Evolutionary conservation across 306 rosid genomes (phyloP).

Genomic region (Canavalia ensiformis): DNA sequence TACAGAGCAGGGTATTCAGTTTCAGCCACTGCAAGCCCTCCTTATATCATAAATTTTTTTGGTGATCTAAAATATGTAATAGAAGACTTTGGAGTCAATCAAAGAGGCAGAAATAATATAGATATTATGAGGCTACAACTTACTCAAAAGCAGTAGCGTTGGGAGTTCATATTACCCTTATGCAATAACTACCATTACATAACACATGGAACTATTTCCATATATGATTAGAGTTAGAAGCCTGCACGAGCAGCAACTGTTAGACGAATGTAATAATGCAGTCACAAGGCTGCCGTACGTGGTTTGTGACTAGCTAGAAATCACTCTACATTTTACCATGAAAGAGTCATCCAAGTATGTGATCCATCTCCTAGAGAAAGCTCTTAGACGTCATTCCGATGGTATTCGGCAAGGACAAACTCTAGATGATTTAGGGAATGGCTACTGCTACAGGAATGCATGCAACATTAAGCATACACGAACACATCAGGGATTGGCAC

Average conservation of each 20-base stretch:
- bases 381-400: slow-evolving; percentile 93
- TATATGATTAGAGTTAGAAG: too few species aligned
- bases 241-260: too few species aligned
- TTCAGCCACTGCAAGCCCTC: slow-evolving; percentile 91
- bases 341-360: slow-evolving; percentile 76
- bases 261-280: too few species aligned
- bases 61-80: slow-evolving; percentile 89
- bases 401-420: slow-evolving; percentile 97
- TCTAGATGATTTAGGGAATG: slow-evolving; percentile 85
- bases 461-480: slow-evolving; percentile 90
- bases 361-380: slow-evolving; percentile 82
- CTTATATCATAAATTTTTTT: slow-evolving; percentile 71
- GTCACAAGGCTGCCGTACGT: slow-evolving; percentile 90
- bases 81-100: slow-evolving; percentile 66
- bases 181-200: slow-evolving; percentile 56
- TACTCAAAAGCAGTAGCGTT: slow-evolving; percentile 78
- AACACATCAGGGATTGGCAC: slow-evolving; percentile 96
- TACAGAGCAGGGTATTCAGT: slow-evolving; percentile 77
- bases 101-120: slow-evolving; percentile 54
- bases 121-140: slow-evolving; percentile 65
- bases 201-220: too few species aligned
- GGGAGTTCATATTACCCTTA: slow-evolving; percentile 71
- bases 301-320: slow-evolving; percentile 85
- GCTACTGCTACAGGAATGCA: slow-evolving; percentile 88
- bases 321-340: slow-evolving; percentile 76